Evolutionary conservation across 768 basidiomycete genomes (phyloP).

Genomic region (Coprinopsis sp.): DNA sequence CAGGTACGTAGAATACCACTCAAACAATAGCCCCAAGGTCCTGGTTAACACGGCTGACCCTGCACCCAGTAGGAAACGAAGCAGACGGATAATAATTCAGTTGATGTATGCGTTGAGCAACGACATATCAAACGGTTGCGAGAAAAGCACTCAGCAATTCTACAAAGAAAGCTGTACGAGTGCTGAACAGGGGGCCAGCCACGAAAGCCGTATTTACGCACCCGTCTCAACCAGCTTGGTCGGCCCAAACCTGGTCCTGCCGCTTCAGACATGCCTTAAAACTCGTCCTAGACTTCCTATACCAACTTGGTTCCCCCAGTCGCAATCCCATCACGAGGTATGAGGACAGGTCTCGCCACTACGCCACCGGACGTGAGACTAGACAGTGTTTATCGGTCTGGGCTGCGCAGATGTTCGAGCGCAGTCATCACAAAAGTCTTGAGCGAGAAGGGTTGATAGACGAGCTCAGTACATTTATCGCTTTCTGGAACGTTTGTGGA

Average conservation of each 20-base stretch:
- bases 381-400: conserved; percentile 64
- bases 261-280: conserved; percentile 23
- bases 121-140: too few species aligned
- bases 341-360: conserved; percentile 67
- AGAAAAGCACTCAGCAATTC: too few species aligned
- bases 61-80: too few species aligned
- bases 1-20: too few species aligned
- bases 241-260: conserved; percentile 31
- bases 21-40: too few species aligned
- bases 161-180: too few species aligned
- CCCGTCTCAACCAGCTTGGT: conserved; percentile 57
- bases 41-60: too few species aligned
- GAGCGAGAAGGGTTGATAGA: conserved; percentile 78
- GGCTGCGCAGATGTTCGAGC: conserved; percentile 54
- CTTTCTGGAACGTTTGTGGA: conserved; percentile 41
- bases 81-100: too few species aligned
- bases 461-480: conserved; percentile 60
- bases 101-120: too few species aligned
- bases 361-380: conserved; percentile 60
- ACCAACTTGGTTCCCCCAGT: conserved; percentile 76
- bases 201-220: too few species aligned
- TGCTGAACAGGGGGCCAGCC: too few species aligned
- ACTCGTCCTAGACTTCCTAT: conserved; percentile 52
- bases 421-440: conserved; percentile 79
- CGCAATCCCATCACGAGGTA: conserved; percentile 83